Evolutionary conservation across 257 asterid species (phyloP), one percentile per base, ranked within the genome.

Genomic region (Penstemon davidsonii): DNA sequence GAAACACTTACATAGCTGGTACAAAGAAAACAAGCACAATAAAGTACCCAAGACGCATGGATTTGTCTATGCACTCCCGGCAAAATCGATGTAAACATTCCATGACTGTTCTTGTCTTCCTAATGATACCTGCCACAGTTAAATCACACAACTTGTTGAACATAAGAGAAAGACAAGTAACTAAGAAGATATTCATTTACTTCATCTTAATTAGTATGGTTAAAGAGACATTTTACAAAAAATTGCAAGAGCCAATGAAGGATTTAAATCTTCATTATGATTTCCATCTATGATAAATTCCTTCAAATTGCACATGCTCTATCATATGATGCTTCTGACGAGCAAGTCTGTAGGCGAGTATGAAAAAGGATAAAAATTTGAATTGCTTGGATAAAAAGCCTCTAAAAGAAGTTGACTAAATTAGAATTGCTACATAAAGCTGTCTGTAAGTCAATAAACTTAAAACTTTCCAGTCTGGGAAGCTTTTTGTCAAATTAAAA

Each of bases 61-160:
- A 91, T 81, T 94, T 94, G 87, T 91, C 99, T 73, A 94, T 94
- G 86, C 99, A 94, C 79, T 94, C 97, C 83, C 99, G 80, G 85
- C 97, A 94, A 84, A 94, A 94, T 73, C 97, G 99, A 77, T 94
- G 99, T 62, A 94, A 89, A 81, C 99, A 94, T 78, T 91, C 99
- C 99, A 94, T 94, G 81, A 94, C 99, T 55, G 99, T 94, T 83
- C 99, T 83, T 66, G 99, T 94, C 89, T 94, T 94, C 85, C 97
- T 87, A 64, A 94, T 94, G 63, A 94, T 87, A 75, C 99, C 99
- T 94, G 81, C 64, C 72, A 63, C 8, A 45, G 49, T 61, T 25
- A 77, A 70, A 73, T 63, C 33, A 25, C 33, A 25, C 33, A 1
- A 25, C 33, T 25, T 77, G 38, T 39, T 45, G 64, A 69, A 62